Conservation (phyloP, 129 eudicot genomes). For the Escallonia rubra region DNA sequence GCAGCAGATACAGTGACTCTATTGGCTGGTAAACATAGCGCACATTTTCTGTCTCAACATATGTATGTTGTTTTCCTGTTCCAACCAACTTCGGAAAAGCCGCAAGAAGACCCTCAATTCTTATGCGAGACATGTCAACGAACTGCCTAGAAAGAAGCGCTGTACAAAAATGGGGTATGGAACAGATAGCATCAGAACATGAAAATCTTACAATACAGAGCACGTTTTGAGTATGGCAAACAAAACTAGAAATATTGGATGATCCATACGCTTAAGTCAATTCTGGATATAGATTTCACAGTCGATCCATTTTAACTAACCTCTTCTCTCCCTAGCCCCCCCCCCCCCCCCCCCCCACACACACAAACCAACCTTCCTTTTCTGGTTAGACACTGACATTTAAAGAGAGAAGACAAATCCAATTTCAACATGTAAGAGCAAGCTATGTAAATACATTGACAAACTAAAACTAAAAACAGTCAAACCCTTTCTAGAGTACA, state of each 20-base stretch:
- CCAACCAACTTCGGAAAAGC: constrained; percentile 96
- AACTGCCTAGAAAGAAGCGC: constrained; percentile 96
- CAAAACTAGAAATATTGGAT: background rate
- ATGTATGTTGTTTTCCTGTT: constrained; percentile 92
- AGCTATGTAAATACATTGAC: no score
- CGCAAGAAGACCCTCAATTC: constrained; percentile 97
- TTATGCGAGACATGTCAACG: constrained; percentile 92
- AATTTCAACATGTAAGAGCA: no score
- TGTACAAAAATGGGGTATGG: constrained; percentile 28
- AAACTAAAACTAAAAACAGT: no score
- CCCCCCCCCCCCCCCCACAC: no score
- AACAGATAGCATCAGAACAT: constrained; percentile 1
- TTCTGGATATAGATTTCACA: background rate
- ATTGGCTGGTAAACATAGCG: constrained; percentile 96
- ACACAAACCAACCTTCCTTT: no score
- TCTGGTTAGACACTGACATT: no score
- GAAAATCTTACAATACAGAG: background rate
- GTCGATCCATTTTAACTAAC: background rate
- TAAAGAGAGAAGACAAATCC: no score
- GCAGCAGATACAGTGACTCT: constrained; percentile 71
- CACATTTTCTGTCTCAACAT: constrained; percentile 91
- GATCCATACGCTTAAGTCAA: background rate
- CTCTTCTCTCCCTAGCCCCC: no score
- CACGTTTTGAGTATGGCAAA: background rate
- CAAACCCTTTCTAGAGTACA: no score